These are phyloP conservation scores for Macrocystidia cucumis DNA, from an alignment of 1,284 basidiomycete genomes.

Conservation along the genomic window DNA sequence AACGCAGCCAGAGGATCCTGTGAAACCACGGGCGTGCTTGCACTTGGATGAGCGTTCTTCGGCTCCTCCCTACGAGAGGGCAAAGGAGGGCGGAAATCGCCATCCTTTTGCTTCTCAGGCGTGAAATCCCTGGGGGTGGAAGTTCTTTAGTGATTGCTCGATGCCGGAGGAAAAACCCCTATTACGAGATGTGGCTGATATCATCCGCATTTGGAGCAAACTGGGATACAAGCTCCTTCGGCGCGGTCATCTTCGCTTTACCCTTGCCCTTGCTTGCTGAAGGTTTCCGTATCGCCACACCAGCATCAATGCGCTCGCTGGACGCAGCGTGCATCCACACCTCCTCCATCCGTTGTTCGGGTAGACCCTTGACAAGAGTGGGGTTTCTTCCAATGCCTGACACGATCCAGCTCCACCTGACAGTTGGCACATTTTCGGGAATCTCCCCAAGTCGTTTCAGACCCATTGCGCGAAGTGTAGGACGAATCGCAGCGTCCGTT, in stretches of 20 bases:
- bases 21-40: too few relatives aligned
- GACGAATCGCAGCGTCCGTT: slow-evolving; percentile 29
- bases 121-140: slow-evolving; percentile 23
- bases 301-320: slow-evolving; percentile 38
- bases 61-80: too few relatives aligned
- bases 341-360: slow-evolving; percentile 24
- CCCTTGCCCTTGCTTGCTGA: slow-evolving; percentile 11
- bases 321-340: slow-evolving; percentile 40
- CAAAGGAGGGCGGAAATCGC: too few relatives aligned
- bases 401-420: slow-evolving; percentile 56
- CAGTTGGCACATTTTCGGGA: slow-evolving; percentile 51
- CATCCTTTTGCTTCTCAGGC: slow-evolving; percentile 12
- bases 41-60: too few relatives aligned
- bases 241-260: slow-evolving; percentile 12
- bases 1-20: slow-evolving; percentile 62
- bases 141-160: background rate
- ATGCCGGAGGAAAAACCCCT: slow-evolving; percentile 12
- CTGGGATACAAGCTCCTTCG: too few relatives aligned
- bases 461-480: slow-evolving; percentile 30
- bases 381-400: slow-evolving; percentile 17
- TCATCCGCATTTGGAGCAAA: slow-evolving; percentile 15
- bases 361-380: slow-evolving; percentile 17
- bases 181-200: slow-evolving; percentile 30
- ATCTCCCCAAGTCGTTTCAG: slow-evolving; percentile 45
- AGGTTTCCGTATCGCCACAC: slow-evolving; percentile 10